Evolutionary conservation across 768 basidiomycete genomes (phyloP), one percentile per base, ranked within the genome.

Genomic region (Boletus barrowsii): DNA sequence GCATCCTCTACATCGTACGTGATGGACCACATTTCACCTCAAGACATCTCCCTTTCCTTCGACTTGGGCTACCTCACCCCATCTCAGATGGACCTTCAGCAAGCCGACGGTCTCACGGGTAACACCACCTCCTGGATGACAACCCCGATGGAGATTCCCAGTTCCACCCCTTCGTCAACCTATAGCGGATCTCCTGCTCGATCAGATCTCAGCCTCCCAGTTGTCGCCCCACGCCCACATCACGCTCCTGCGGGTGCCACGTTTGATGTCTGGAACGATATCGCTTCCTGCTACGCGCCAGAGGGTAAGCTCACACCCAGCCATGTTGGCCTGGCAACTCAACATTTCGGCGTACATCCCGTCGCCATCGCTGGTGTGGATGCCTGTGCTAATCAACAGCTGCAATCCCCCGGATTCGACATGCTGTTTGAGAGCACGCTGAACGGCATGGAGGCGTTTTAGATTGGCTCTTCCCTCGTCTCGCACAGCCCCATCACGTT

Each of bases 131-230:
- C 61, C 10, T 65, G 64, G 64, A 18, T 44, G 7, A 43, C 33
- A 11, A 24, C 61, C 53, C 50, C 57, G 62, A 11, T 51, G 20
- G 59, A 58, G 29, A 56, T 64, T 7, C 7, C 62, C 2, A 49
- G 62, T 32, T 75, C 76, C 1, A 63, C 69, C 8, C 67, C 77
- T 0, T 77, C 78, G 0, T 76, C 79, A 2, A 65, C 70, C 6
- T 79, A 79, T 60, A 73, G 76, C 0, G 74, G 75, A 2, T 79
- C 78, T 0, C 75, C 77, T 0, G 63, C 71, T 0, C 70, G 56
- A 0, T 66, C 71, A 3, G 70, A 73, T 14, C 60, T 59, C 44
- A 47, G 59, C 14, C 56, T 71, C 0, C 70, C 70, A 0, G 26
- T 72, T 18, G 22, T 60, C 17, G 71, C 71, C 17, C 72, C 69